Conservation (phyloP, 257 asterid species). For the Nemophila menziesii region DNA sequence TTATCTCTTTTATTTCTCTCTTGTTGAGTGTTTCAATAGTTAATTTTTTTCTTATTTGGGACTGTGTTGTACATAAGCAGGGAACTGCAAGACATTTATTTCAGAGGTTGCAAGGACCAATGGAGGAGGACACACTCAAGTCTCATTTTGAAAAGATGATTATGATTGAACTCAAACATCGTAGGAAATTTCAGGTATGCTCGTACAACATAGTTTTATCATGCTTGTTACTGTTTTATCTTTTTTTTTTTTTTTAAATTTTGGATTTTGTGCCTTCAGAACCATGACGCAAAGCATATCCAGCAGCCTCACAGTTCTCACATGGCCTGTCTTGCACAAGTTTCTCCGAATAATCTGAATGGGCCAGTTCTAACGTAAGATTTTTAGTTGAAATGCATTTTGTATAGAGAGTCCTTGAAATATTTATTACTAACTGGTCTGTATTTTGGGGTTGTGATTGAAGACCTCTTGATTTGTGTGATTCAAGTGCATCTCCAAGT, state of each 20-base stretch:
- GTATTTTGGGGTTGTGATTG: constrained; percentile 16
- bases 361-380: constrained; percentile 78
- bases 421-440: constrained; percentile 8
- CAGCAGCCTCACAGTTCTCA: constrained; percentile 86
- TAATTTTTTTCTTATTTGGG: constrained; percentile 7
- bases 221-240: constrained; percentile 7
- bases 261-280: constrained; percentile 10
- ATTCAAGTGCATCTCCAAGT: constrained; percentile 38
- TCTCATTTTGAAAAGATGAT: constrained; percentile 91
- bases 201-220: constrained; percentile 3
- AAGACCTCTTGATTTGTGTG: constrained; percentile 89
- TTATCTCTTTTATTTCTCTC: constrained; percentile 8
- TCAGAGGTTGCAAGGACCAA: constrained; percentile 89
- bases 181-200: constrained; percentile 60
- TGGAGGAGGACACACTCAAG: constrained; percentile 86
- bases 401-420: background rate
- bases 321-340: constrained; percentile 62
- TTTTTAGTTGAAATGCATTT: constrained; percentile 6
- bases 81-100: constrained; percentile 96
- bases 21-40: constrained; percentile 1
- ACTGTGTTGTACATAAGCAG: constrained; percentile 38
- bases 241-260: constrained; percentile 10
- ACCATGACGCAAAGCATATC: constrained; percentile 75
- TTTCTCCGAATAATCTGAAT: constrained; percentile 57
- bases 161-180: constrained; percentile 47